Base-by-base conservation (phyloP, 495 filamentous ascomycete species). In the Penicillium chermesinum region DNA sequence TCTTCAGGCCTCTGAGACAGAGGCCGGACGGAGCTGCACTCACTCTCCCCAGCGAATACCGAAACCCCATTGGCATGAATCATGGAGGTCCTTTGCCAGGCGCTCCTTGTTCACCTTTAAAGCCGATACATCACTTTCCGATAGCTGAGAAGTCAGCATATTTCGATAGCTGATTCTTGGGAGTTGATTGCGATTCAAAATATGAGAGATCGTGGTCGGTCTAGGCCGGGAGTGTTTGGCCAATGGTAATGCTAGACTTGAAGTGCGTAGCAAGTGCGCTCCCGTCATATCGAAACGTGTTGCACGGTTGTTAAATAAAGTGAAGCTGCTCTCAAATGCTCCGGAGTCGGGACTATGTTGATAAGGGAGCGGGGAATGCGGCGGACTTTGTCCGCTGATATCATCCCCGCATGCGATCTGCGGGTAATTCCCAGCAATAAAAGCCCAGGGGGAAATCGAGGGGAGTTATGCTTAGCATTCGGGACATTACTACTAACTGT, bases 31-130 rank as follows among this genome's bases (percentile, higher is more conserved):
- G 10, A 30, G 25, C 10, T 15, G 43, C 37, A 66, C 80, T 64
- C 71, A 84, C 81, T 77, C 65, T 64, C 82, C 82, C 79, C 80
- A 87, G 58, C 75, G 60, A 41, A 82, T 74, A 2, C 81, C 82
- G 47, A 62, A 73, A 3, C 83, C 83, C 80, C 79, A 89, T 69
- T 84, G 72, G 56, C 79, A 85, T 2, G 80, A 86, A 35, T 80
- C 57, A 58, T 88, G 85, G 17, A 88, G 70, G 44, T 81, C 75
- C 15, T 70, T 63, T 52, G 81, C 78, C 53, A 89, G 67, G 47
- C 83, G 70, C 3, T 75, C 70, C 49, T 76, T 71, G 56, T 85
- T 76, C 42, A 82, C 75, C 43, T 74, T 76, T 44, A 86, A 59
- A 10, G 65, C 67, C 12, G 64, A 67, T 0, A 74, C 62, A 32